Evolutionary conservation across 805 yeast species (phyloP).

Genomic region (Pichia cephalocereana): DNA sequence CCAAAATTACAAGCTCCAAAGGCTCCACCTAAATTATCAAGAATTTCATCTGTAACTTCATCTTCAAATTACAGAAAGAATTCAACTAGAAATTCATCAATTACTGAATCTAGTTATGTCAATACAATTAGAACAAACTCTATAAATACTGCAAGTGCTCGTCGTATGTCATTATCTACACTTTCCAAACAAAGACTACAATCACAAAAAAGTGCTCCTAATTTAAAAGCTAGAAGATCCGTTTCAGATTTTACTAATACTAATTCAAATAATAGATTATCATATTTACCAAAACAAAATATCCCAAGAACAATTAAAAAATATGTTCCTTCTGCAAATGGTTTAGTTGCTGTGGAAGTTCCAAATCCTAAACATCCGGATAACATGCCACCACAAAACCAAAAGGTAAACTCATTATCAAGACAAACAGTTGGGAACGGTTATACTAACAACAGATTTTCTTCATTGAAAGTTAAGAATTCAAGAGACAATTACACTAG

Average conservation of each 20-base stretch:
- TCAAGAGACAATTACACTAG: too few relatives aligned
- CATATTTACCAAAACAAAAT: background rate
- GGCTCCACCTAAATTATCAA: background rate
- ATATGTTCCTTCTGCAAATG: conserved; percentile 67
- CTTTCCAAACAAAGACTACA: conserved; percentile 7
- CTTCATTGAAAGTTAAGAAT: too few relatives aligned
- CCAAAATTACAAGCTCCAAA: conserved; percentile 20
- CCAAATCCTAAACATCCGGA: conserved; percentile 31
- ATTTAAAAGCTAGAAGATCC: conserved; percentile 8
- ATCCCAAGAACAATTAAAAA: conserved; percentile 47
- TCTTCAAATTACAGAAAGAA: conserved; percentile 8
- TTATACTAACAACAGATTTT: background rate
- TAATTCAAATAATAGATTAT: background rate
- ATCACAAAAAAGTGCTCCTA: conserved; percentile 8
- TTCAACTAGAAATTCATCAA: background rate
- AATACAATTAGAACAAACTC: conserved; percentile 4
- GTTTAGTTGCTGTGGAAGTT: conserved; percentile 61
- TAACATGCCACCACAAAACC: background rate
- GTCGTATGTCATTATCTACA: conserved; percentile 8
- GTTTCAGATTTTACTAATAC: conserved; percentile 7
- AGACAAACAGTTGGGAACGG: background rate
- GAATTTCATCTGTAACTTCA: conserved; percentile 10
- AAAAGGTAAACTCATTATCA: background rate
- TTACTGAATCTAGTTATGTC: background rate
- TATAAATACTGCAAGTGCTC: conserved; percentile 6